Evolutionary conservation across 2,329 filamentous ascomycete species (phyloP).

Genomic region (Scedosporium dehoogii): DNA sequence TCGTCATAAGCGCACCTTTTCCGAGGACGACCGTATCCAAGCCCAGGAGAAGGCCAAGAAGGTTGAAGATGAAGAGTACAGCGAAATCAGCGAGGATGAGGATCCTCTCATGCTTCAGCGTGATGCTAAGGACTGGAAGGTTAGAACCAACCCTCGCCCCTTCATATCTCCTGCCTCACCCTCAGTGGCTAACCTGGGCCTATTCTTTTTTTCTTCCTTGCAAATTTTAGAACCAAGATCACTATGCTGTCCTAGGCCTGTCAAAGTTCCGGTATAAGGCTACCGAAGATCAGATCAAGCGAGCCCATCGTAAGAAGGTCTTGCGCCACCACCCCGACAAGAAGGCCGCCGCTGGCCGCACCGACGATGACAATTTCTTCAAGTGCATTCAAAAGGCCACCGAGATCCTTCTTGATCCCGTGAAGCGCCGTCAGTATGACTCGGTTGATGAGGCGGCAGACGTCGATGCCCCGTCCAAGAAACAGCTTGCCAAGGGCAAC

Average conservation of each 20-base stretch:
- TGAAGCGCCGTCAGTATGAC: slow-evolving; percentile 90
- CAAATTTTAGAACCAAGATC: slow-evolving; percentile 69
- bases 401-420: slow-evolving; percentile 84
- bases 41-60: slow-evolving; percentile 93
- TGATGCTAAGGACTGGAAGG: slow-evolving; percentile 99
- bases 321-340: slow-evolving; percentile 98
- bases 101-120: slow-evolving; percentile 85
- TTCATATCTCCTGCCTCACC: not conserved
- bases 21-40: slow-evolving; percentile 95
- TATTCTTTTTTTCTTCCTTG: not conserved
- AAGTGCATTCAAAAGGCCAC: slow-evolving; percentile 99
- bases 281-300: slow-evolving; percentile 97
- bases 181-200: not conserved
- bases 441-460: slow-evolving; percentile 92
- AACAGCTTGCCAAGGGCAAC: slow-evolving; percentile 74
- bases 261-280: slow-evolving; percentile 87
- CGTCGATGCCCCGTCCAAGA: slow-evolving; percentile 86
- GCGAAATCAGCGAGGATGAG: slow-evolving; percentile 88
- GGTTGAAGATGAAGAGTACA: slow-evolving; percentile 80
- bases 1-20: slow-evolving; percentile 95
- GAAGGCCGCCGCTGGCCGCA: slow-evolving; percentile 80
- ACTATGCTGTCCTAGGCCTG: slow-evolving; percentile 92
- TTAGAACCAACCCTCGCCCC: slow-evolving; percentile 23
- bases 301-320: slow-evolving; percentile 98
- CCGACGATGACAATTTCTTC: slow-evolving; percentile 97